Conservation (phyloP, 441 rosid genomes). For the Erysimum cheiri region DNA sequence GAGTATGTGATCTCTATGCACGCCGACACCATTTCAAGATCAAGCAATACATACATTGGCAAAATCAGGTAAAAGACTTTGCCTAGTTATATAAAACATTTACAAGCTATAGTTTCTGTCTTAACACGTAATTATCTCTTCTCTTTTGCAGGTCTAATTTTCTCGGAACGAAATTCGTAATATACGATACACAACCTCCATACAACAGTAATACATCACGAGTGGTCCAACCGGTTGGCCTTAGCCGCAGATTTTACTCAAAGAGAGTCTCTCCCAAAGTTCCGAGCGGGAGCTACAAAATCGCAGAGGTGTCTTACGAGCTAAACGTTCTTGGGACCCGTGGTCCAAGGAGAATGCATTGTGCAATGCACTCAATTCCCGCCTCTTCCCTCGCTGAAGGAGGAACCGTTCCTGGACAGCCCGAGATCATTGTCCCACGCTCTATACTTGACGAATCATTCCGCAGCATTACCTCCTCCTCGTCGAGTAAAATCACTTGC, state of each 20-base stretch:
- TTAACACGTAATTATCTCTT: not conserved
- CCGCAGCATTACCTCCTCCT: conserved; percentile 69
- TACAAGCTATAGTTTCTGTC: not conserved
- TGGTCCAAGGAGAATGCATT: conserved; percentile 97
- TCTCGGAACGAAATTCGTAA: conserved; percentile 86
- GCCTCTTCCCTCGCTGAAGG: conserved; percentile 75
- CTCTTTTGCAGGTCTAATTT: conserved; percentile 78
- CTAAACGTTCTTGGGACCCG: conserved; percentile 92
- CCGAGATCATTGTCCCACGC: conserved; percentile 67
- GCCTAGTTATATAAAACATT: not conserved
- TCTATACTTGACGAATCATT: conserved; percentile 82
- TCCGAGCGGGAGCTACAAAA: conserved; percentile 89
- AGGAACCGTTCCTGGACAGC: conserved; percentile 87
- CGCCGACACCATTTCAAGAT: conserved; percentile 87
- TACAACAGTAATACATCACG: conserved; percentile 65
- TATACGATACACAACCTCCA: conserved; percentile 90
- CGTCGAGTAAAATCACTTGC: conserved; percentile 60
- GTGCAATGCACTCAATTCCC: conserved; percentile 85
- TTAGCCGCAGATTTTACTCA: conserved; percentile 83
- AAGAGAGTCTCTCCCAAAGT: conserved; percentile 91
- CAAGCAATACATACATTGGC: conserved; percentile 88
- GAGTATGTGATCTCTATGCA: conserved; percentile 97
- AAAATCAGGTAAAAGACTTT: conserved; percentile 67
- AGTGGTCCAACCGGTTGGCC: conserved; percentile 70
- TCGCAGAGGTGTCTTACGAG: conserved; percentile 86